A percentile compares a stretch with the other conserved stretches of the same genome.
Evolutionary conservation across 2,329 filamentous ascomycete species (phyloP).

Genomic region (Purpureocillium takamizusanense): DNA sequence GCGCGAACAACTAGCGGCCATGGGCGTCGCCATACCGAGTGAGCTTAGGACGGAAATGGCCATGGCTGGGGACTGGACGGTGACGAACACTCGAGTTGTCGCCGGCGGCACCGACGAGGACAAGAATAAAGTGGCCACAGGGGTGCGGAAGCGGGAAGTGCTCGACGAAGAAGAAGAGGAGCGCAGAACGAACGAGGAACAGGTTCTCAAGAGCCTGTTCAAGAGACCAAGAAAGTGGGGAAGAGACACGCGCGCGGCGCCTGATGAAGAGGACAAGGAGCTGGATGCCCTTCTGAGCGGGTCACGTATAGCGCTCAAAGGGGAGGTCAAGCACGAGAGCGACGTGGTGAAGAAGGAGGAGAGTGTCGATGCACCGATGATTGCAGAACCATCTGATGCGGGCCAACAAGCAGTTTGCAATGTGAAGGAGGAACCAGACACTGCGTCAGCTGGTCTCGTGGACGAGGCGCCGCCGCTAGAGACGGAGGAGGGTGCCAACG

Average conservation of each 20-base stretch:
- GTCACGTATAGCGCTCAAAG: constrained; percentile 11
- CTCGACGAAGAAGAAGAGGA: constrained; percentile 47
- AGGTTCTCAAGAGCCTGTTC: constrained; percentile 48
- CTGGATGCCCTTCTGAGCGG: constrained; percentile 52
- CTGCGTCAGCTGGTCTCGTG: constrained; percentile 8
- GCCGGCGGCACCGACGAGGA: constrained; percentile 30
- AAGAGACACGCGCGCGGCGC: constrained; percentile 39
- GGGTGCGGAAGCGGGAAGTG: constrained; percentile 47
- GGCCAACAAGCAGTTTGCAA: constrained; percentile 13
- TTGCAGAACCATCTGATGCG: constrained; percentile 10
- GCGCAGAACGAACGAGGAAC: constrained; percentile 43
- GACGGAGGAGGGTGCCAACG: constrained; percentile 5
- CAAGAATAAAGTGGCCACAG: constrained; percentile 37
- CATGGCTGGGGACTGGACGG: constrained; percentile 81
- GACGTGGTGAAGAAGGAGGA: constrained; percentile 17
- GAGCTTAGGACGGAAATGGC: constrained; percentile 73
- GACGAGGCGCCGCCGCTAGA: constrained; percentile 2
- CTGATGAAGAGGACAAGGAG: constrained; percentile 40
- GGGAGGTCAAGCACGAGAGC: constrained; percentile 10
- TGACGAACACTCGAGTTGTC: constrained; percentile 54
- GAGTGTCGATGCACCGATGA: constrained; percentile 13
- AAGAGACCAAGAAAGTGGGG: constrained; percentile 51
- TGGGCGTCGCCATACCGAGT: constrained; percentile 79
- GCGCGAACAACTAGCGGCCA: constrained; percentile 74
- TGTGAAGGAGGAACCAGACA: constrained; percentile 29